phyloP scores from a whole-genome alignment of 2,329 filamentous ascomycete species.

The Trichoderma gracile region DNA sequence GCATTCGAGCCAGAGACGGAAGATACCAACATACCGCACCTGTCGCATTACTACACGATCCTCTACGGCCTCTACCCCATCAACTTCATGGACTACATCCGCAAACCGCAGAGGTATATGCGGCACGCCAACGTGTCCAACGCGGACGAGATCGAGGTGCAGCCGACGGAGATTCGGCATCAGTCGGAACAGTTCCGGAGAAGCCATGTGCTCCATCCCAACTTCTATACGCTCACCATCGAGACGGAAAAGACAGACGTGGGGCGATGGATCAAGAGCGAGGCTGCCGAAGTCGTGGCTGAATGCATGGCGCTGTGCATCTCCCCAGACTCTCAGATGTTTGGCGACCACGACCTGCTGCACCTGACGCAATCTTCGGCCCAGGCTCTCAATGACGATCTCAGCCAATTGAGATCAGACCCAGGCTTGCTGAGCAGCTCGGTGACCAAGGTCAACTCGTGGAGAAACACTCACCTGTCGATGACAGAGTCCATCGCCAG shows the following conservation, averaged over 20 bases:
- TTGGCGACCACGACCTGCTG: conserved; percentile 32
- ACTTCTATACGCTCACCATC: conserved; percentile 76
- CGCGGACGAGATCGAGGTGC: conserved; percentile 73
- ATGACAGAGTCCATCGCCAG: conserved; percentile 47
- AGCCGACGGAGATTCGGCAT: conserved; percentile 74
- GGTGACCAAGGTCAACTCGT: conserved; percentile 45
- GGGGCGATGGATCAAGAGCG: conserved; percentile 76
- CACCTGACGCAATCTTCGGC: conserved; percentile 29
- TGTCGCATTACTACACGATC: conserved; percentile 76
- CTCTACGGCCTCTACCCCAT: conserved; percentile 81
- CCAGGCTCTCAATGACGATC: conserved; percentile 35
- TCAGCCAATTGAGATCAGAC: conserved; percentile 40
- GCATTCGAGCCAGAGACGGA: conserved; percentile 62
- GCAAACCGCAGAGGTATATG: conserved; percentile 77
- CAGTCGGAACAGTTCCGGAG: conserved; percentile 73
- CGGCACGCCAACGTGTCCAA: conserved; percentile 70
- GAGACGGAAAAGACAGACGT: conserved; percentile 78
- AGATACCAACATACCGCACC: conserved; percentile 63
- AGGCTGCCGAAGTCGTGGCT: conserved; percentile 76
- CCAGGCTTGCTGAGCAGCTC: conserved; percentile 46
- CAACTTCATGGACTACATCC: conserved; percentile 83
- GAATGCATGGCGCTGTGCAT: conserved; percentile 72
- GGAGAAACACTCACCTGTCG: conserved; percentile 57
- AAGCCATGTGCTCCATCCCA: conserved; percentile 76
- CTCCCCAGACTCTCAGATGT: conserved; percentile 33